Percentiles rank a stretch among this genome's conserved stretches.
These are phyloP conservation scores for Fusarium compactum DNA, from an alignment of 2,329 filamentous ascomycete species.

Conservation along the genomic window DNA sequence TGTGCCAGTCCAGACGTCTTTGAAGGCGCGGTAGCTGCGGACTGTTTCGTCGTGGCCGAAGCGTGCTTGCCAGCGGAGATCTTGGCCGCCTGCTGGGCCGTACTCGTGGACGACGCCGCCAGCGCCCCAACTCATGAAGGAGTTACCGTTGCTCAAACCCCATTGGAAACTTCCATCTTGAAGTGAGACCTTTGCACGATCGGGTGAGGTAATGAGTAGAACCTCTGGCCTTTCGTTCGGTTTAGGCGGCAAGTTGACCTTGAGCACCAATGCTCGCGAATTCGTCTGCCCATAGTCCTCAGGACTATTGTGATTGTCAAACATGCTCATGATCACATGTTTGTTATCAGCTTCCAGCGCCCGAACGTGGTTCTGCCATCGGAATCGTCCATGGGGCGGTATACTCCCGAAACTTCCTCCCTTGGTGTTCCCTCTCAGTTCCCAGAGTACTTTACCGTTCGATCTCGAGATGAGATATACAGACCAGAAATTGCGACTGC, in stretches of 20 bases:
- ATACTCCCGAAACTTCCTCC: constrained; percentile 43
- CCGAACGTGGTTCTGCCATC: constrained; percentile 53
- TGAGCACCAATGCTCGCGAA: constrained; percentile 27
- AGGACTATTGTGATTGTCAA: constrained; percentile 52
- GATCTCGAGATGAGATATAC: constrained; percentile 38
- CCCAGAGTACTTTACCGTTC: constrained; percentile 42
- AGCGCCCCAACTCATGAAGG: constrained; percentile 41
- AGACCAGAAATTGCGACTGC: constrained; percentile 42
- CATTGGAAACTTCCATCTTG: constrained; percentile 40
- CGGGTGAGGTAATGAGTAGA: constrained; percentile 22
- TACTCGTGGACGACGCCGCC: constrained; percentile 45
- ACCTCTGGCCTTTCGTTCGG: constrained; percentile 14
- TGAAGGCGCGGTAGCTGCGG: constrained; percentile 44
- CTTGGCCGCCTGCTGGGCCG: constrained; percentile 33
- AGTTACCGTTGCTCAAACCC: constrained; percentile 39
- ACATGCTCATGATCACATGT: constrained; percentile 49
- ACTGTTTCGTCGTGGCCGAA: constrained; percentile 39
- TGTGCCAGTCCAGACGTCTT: constrained; percentile 42
- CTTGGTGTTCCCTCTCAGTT: constrained; percentile 42
- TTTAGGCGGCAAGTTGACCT: constrained; percentile 35
- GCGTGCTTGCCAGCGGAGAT: constrained; percentile 44
- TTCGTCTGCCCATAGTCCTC: constrained; percentile 19
- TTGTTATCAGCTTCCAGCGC: constrained; percentile 39
- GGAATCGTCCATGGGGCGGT: constrained; percentile 48
- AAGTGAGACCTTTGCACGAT: constrained; percentile 16